These are phyloP conservation scores for Suillus spraguei DNA, from an alignment of 768 basidiomycete species.

Conservation along the genomic window DNA sequence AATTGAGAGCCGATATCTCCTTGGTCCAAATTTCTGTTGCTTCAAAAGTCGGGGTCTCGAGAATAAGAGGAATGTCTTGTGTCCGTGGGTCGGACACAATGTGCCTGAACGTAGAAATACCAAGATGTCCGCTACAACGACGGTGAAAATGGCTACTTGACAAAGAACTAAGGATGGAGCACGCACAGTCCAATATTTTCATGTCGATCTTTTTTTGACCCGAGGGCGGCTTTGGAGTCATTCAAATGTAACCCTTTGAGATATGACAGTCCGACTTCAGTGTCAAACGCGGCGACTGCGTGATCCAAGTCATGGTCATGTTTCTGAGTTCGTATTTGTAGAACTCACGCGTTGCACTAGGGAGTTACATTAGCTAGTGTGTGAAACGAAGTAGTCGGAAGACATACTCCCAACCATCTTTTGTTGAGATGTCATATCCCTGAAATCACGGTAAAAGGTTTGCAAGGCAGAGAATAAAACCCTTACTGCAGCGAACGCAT, in stretches of 20 bases:
- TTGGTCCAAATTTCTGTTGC: slow-evolving; percentile 67
- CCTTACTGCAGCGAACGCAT: slow-evolving; percentile 75
- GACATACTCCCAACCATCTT: slow-evolving; percentile 71
- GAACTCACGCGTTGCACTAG: slow-evolving; percentile 30
- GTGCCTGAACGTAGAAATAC: slow-evolving; percentile 60
- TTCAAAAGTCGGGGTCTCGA: slow-evolving; percentile 81
- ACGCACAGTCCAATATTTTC: slow-evolving; percentile 84
- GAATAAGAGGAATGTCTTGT: slow-evolving; percentile 72
- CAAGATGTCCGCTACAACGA: slow-evolving; percentile 61
- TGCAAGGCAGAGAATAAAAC: neutral
- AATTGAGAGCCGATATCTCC: slow-evolving; percentile 48
- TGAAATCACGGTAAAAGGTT: slow-evolving; percentile 25
- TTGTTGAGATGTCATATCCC: slow-evolving; percentile 83
- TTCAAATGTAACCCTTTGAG: slow-evolving; percentile 86
- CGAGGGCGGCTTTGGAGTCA: slow-evolving; percentile 70
- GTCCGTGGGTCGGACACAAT: slow-evolving; percentile 71
- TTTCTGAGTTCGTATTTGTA: neutral
- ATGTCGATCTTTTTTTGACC: slow-evolving; percentile 75
- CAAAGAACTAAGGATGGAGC: neutral
- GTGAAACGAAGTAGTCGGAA: neutral
- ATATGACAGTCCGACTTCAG: slow-evolving; percentile 69
- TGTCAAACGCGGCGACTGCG: slow-evolving; percentile 65
- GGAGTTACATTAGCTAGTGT: neutral
- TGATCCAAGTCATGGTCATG: neutral
- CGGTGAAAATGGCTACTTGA: neutral